Percentiles rank a stretch among this genome's conserved stretches.
These are phyloP conservation scores for Insectozyma bohioensis DNA, from an alignment of 1,139 yeast species.

Conservation along the genomic window DNA sequence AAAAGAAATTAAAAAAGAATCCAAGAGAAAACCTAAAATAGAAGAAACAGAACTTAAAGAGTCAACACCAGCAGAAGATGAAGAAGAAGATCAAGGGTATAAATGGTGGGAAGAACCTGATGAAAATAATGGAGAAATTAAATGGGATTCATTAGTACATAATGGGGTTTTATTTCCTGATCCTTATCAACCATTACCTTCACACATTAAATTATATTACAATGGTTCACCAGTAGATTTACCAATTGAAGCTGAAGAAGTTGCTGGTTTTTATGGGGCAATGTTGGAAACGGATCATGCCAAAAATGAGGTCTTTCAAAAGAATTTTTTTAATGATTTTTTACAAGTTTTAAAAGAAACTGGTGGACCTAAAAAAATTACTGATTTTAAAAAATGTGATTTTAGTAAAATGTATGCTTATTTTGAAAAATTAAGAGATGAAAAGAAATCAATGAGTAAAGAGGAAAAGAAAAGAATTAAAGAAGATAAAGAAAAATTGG, in stretches of 20 bases:
- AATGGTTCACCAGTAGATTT: slow-evolving; percentile 72
- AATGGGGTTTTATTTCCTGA: slow-evolving; percentile 95
- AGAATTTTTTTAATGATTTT: slow-evolving; percentile 85
- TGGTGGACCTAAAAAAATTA: slow-evolving; percentile 49
- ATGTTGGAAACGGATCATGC: slow-evolving; percentile 88
- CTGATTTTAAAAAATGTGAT: slow-evolving; percentile 69
- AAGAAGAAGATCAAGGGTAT: slow-evolving; percentile 58
- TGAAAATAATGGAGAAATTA: slow-evolving; percentile 57
- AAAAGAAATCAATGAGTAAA: slow-evolving; percentile 63
- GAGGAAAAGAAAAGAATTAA: slow-evolving; percentile 75
- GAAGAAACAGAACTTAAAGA: slow-evolving; percentile 10
- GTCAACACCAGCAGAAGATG: slow-evolving; percentile 9
- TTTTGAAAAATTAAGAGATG: slow-evolving; percentile 70
- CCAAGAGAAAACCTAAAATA: slow-evolving; percentile 3
- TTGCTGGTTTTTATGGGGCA: slow-evolving; percentile 93
- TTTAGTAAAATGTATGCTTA: slow-evolving; percentile 72
- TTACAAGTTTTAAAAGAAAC: slow-evolving; percentile 65
- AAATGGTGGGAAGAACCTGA: slow-evolving; percentile 88
- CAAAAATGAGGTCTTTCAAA: slow-evolving; percentile 78
- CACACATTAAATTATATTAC: slow-evolving; percentile 72
- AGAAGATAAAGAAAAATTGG: slow-evolving; percentile 69
- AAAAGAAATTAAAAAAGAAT: slow-evolving; percentile 1
- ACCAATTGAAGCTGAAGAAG: slow-evolving; percentile 88
- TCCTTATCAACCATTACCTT: slow-evolving; percentile 81
- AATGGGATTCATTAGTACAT: slow-evolving; percentile 86